A percentile compares a stretch with the other conserved stretches of the same genome.
Conservation (phyloP, 1,139 yeast species). For the Lodderomyces oxycetoniae region DNA sequence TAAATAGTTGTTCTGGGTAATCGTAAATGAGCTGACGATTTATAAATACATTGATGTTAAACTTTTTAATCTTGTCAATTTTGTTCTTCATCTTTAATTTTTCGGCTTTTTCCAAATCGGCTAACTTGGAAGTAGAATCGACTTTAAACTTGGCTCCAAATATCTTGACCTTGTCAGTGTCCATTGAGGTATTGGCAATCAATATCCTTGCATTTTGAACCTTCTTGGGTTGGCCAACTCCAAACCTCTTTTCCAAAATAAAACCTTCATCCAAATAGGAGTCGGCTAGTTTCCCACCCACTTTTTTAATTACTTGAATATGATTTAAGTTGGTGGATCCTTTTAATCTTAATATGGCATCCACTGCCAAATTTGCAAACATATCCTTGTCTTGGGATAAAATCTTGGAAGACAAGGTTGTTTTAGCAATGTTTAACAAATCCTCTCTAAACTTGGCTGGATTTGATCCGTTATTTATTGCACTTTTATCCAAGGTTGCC, state of each 20-base stretch:
- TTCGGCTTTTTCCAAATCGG: slow-evolving; percentile 95
- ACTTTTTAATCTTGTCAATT: slow-evolving; percentile 79
- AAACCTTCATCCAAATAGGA: slow-evolving; percentile 95
- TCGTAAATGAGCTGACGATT: slow-evolving; percentile 96
- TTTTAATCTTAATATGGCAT: slow-evolving; percentile 85
- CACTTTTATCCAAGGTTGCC: slow-evolving; percentile 68
- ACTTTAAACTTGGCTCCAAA: slow-evolving; percentile 98
- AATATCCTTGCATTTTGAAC: slow-evolving; percentile 80
- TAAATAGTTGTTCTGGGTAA: slow-evolving; percentile 93
- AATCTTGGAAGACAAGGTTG: slow-evolving; percentile 90
- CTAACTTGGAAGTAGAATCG: slow-evolving; percentile 89
- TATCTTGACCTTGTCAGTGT: slow-evolving; percentile 93
- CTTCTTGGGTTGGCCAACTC: slow-evolving; percentile 88
- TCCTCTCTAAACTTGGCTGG: slow-evolving; percentile 67
- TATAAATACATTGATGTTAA: slow-evolving; percentile 83
- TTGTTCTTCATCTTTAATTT: slow-evolving; percentile 87
- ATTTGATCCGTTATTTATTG: slow-evolving; percentile 69
- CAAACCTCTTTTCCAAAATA: slow-evolving; percentile 85
- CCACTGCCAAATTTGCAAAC: slow-evolving; percentile 87
- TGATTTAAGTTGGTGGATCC: slow-evolving; percentile 95
- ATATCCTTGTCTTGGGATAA: slow-evolving; percentile 90
- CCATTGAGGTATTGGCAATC: slow-evolving; percentile 95
- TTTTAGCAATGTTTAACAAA: slow-evolving; percentile 79
- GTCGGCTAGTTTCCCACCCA: slow-evolving; percentile 89
- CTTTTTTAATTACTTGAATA: slow-evolving; percentile 87